Base-by-base conservation (phyloP, 345 rosid species). In the Brassica juncea region DNA sequence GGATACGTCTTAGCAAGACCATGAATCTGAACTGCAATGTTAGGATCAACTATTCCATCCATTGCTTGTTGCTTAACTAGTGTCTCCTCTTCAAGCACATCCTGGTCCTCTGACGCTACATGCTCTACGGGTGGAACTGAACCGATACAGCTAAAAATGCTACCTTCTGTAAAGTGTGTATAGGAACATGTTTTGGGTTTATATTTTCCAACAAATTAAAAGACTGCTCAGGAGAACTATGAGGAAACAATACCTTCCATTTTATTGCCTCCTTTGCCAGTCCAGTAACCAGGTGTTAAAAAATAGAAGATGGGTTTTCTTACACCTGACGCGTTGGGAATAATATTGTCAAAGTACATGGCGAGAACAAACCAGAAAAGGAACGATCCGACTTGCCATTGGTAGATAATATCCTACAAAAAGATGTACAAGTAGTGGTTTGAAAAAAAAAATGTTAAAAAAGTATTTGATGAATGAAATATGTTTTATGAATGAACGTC, bases 1-100 rank as follows among this genome's bases (percentile, higher is more conserved):
- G 91, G 90, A 86, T 87, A 92, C 21, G 91, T 87, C 84, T 94
- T 94, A 71, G 74, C 84, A 74, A 91, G 91, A 39, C 97, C 97
- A 61, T 84, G 84, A 28, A 90, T 89, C 80, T 92, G 95, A 76
- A 94, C 99, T 6, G 94, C 97, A 74, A 92, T 81, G 86, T 84
- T 81, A 12, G 85, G 78, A 84, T 90, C 88, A 73, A 78, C 76
- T 23, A 9, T 8, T 44, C 83, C 88, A 57, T 87, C 95, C 44
- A 32, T 71, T 79, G 80, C 71, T 79, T 85, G 92, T 62, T 81
- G 76, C 80, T 89, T 90, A 19, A 94, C 92, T 63, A 80, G 32
- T 60, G 69, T 87, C 86, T 94, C 97, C 85, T 92, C 97, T 80
- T 87, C 88, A 76, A 86, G 89, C 77, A 92, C 97, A 86, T 94